Conservation (phyloP, 1,139 yeast genomes). For the Pichia terricola region DNA sequence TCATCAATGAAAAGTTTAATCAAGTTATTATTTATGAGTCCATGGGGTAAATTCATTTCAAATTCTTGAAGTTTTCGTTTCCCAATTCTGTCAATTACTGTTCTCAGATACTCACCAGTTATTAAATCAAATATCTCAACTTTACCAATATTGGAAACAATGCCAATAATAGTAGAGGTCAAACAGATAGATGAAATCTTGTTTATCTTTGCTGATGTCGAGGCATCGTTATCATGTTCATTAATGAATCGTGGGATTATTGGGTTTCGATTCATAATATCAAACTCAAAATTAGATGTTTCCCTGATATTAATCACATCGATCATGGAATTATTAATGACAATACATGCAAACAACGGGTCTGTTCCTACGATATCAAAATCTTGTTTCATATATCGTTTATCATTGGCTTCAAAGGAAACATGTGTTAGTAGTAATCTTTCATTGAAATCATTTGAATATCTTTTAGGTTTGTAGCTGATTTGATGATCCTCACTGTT, state of each 20-base stretch:
- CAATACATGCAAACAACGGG: slow-evolving; percentile 41
- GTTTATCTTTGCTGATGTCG: not conserved
- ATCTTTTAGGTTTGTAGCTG: not conserved
- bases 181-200: slow-evolving; percentile 16
- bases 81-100: slow-evolving; percentile 25
- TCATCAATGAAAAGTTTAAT: slow-evolving; percentile 25
- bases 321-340: slow-evolving; percentile 29
- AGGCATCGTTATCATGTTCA: slow-evolving; percentile 9
- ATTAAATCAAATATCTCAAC: slow-evolving; percentile 54
- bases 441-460: too few relatives aligned
- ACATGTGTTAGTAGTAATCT: slow-evolving; percentile 1
- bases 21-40: slow-evolving; percentile 1
- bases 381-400: slow-evolving; percentile 10
- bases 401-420: slow-evolving; percentile 17
- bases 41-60: slow-evolving; percentile 3
- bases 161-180: slow-evolving; percentile 19
- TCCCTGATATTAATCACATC: slow-evolving; percentile 33
- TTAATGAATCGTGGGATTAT: slow-evolving; percentile 16
- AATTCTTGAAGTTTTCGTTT: slow-evolving; percentile 9
- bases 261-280: slow-evolving; percentile 10
- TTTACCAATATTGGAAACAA: slow-evolving; percentile 55
- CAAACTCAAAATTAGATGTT: slow-evolving; percentile 11
- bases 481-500: not conserved
- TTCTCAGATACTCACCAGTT: slow-evolving; percentile 46
- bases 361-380: slow-evolving; percentile 41